A percentile compares a stretch with the other conserved stretches of the same genome.
Evolutionary conservation across 768 basidiomycete species (phyloP).

Genomic region (Lyophyllum semitale): DNA sequence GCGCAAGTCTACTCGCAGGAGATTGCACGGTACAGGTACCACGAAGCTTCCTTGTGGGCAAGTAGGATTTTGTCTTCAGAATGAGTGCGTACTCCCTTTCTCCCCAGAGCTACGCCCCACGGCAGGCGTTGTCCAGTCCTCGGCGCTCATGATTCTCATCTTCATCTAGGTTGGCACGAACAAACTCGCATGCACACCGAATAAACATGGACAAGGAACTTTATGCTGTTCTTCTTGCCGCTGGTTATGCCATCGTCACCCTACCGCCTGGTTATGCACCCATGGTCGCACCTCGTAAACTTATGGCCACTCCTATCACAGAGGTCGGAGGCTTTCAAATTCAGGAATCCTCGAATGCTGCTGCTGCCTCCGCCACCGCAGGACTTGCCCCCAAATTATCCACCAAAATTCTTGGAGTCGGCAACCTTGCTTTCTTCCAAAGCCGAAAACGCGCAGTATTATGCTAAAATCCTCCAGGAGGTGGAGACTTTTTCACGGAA

Average conservation of each 20-base stretch:
- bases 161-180: too few relatives aligned
- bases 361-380: conserved; percentile 84
- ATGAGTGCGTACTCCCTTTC: too few relatives aligned
- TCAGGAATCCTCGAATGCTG: conserved; percentile 91
- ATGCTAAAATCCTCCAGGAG: conserved; percentile 92
- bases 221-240: conserved; percentile 81
- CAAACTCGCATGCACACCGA: too few relatives aligned
- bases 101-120: too few relatives aligned
- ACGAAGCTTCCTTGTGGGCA: too few relatives aligned
- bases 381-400: conserved; percentile 92
- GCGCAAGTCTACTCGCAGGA: too few relatives aligned
- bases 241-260: conserved; percentile 89
- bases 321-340: conserved; percentile 91
- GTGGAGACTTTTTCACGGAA: conserved; percentile 97
- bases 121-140: too few relatives aligned
- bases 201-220: conserved; percentile 95
- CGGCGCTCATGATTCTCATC: too few relatives aligned
- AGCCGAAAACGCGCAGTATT: conserved; percentile 96
- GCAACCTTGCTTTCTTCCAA: conserved; percentile 98
- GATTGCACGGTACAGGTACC: too few relatives aligned
- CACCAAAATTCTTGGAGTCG: conserved; percentile 97
- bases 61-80: too few relatives aligned
- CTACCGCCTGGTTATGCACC: conserved; percentile 94
- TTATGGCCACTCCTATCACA: conserved; percentile 56
- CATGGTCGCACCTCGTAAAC: conserved; percentile 61